phyloP scores from a whole-genome alignment of 1,284 basidiomycete genomes.

The Blastosporella zonata region DNA sequence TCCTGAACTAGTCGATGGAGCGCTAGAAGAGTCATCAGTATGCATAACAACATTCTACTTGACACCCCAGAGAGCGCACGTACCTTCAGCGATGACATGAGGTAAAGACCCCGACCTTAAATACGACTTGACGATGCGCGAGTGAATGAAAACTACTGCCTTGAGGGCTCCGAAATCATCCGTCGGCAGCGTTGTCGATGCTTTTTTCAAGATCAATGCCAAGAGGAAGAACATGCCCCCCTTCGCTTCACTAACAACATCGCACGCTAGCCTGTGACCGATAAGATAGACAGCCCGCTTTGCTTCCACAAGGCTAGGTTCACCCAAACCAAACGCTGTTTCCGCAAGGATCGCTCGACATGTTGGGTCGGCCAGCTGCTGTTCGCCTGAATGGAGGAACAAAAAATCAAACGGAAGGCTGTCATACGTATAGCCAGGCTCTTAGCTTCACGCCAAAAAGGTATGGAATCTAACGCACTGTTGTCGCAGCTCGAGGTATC shows the following conservation, averaged over 20 bases:
- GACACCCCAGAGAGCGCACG: neutral
- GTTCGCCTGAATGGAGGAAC: conserved; percentile 38
- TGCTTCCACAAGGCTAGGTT: conserved; percentile 26
- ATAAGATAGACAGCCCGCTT: conserved; percentile 39
- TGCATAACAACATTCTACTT: neutral
- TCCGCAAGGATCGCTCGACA: conserved; percentile 29
- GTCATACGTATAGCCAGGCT: neutral
- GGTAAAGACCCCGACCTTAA: conserved; percentile 28
- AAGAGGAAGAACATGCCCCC: conserved; percentile 34
- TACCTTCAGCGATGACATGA: conserved; percentile 32
- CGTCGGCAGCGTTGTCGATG: conserved; percentile 24
- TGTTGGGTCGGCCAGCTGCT: conserved; percentile 24
- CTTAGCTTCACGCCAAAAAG: neutral
- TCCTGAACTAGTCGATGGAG: conserved; percentile 20
- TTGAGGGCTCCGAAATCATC: conserved; percentile 37
- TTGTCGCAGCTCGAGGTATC: conserved; percentile 18
- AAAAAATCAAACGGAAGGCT: conserved; percentile 46
- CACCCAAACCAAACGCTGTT: conserved; percentile 26
- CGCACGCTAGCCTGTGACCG: conserved; percentile 32
- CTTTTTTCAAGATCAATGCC: conserved; percentile 30
- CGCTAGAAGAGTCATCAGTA: conserved; percentile 15
- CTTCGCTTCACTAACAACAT: conserved; percentile 20
- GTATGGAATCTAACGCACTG: conserved; percentile 29
- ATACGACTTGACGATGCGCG: conserved; percentile 29
- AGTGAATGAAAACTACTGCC: conserved; percentile 34